Evolutionary conservation across 345 rosid species (phyloP).

Genomic region (Draba incana): DNA sequence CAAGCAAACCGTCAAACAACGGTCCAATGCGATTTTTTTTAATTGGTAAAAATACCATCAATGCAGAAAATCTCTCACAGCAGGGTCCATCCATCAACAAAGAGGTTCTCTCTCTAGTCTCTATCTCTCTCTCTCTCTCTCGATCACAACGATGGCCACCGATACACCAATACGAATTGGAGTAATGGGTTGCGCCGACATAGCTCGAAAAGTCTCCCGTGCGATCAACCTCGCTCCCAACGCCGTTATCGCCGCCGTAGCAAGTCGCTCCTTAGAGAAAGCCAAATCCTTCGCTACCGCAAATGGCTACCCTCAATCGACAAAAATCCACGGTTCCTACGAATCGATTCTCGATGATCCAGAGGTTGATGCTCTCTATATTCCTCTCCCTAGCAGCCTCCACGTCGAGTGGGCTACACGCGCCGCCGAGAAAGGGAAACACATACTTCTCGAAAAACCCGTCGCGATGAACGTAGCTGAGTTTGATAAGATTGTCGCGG

Average conservation of each 20-base stretch:
- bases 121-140: not conserved
- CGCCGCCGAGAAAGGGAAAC: conserved; percentile 81
- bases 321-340: conserved; percentile 77
- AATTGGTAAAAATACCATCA: too few species aligned
- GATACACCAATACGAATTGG: conserved; percentile 55
- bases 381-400: conserved; percentile 80
- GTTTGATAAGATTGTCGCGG: conserved; percentile 65
- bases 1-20: too few species aligned
- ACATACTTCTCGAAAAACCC: conserved; percentile 82
- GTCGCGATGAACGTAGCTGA: conserved; percentile 65
- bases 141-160: conserved; percentile 41
- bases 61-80: too few species aligned
- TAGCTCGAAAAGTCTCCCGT: conserved; percentile 76
- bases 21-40: too few species aligned
- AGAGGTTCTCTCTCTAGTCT: not conserved
- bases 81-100: too few species aligned
- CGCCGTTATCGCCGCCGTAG: conserved; percentile 68
- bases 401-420: conserved; percentile 74
- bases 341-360: conserved; percentile 77
- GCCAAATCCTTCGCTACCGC: conserved; percentile 64
- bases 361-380: conserved; percentile 73
- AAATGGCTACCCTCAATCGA: conserved; percentile 61
- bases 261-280: conserved; percentile 72
- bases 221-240: conserved; percentile 75
- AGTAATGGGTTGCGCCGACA: conserved; percentile 81